Evolutionary conservation across 2,329 filamentous ascomycete genomes (phyloP), one percentile per base, ranked within the genome.

Genomic region (Fusarium paranaense): DNA sequence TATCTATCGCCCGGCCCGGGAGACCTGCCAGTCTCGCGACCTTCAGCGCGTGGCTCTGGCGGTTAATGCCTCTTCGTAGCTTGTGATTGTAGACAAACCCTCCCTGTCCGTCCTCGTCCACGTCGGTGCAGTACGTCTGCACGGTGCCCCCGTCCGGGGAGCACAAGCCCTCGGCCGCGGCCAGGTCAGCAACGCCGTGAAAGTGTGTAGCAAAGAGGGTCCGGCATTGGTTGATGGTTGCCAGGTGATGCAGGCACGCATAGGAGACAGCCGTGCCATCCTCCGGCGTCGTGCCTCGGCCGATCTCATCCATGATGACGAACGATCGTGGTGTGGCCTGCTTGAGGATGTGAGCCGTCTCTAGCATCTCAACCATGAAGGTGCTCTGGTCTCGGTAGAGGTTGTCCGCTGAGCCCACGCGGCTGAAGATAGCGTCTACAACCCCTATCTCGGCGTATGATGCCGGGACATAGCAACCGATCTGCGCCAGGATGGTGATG

Each of bases 311-410:
- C 96, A 99, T 98, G 82, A 99, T 96, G 70, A 97, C 96, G 78
- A 99, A 97, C 0, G 93, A 97, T 27, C 92, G 89, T 2, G 91
- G 85, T 1, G 96, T 98, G 0, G 97, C 96, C 75, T 94, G 89
- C 70, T 93, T 94, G 62, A 99, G 88, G 62, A 99, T 99, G 30
- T 93, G 89, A 2, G 96, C 95, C 22, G 97, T 98, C 84, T 99
- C 97, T 3, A 98, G 89, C 97, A 99, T 99, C 85, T 99, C 97
- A 1, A 98, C 95, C 97, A 99, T 98, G 83, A 99, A 99, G 0
- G 97, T 99, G 62, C 95, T 98, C 82, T 98, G 95, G 84, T 98
- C 94, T 60, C 91, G 90, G 85, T 94, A 98, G n/a, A 99, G 87
- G 81, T 98, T 96, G 82, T 99, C 97, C 2, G 96, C 97, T 1